Percentiles rank a stretch among this genome's conserved stretches.
Conservation (phyloP, 192 early-diverging fungal species). For the Podila epigama region DNA sequence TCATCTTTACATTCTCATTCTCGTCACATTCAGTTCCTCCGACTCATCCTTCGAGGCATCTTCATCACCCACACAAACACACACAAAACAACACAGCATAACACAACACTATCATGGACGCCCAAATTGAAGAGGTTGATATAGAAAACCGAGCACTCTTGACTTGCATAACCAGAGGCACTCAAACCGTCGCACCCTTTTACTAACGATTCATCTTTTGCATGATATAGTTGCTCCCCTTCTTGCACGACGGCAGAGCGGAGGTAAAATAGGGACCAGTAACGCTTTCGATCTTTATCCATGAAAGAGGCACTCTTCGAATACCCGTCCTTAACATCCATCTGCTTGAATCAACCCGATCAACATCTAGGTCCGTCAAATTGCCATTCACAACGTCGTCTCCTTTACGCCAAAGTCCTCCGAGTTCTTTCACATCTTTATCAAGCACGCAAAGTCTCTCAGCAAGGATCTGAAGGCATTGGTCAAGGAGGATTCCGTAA, state of each 20-base stretch:
- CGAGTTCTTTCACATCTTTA: constrained; percentile 65
- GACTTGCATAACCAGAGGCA: too few relatives aligned
- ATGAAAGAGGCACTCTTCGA: neutral
- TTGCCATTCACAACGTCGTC: constrained; percentile 80
- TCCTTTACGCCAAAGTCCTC: constrained; percentile 69
- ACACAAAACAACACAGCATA: too few relatives aligned
- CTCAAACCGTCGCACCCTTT: too few relatives aligned
- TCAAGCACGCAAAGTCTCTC: constrained; percentile 65
- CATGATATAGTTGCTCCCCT: constrained; percentile 67
- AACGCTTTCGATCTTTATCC: neutral
- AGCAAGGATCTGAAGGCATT: constrained; percentile 73
- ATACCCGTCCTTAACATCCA: neutral
- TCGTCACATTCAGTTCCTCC: neutral
- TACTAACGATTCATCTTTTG: neutral
- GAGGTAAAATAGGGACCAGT: constrained; percentile 57
- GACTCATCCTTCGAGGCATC: neutral
- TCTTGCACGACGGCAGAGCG: constrained; percentile 73
- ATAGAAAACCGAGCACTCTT: neutral
- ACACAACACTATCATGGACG: constrained; percentile 14
- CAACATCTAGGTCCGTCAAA: constrained; percentile 79
- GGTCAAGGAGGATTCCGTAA: constrained; percentile 73
- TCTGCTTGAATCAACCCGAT: neutral
- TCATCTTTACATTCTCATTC: too few relatives aligned
- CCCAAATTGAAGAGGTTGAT: constrained; percentile 33
- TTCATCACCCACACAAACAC: neutral